Evolutionary conservation across 2,329 filamentous ascomycete genomes (phyloP).

Genomic region (Pseudogymnoascus sp.): DNA sequence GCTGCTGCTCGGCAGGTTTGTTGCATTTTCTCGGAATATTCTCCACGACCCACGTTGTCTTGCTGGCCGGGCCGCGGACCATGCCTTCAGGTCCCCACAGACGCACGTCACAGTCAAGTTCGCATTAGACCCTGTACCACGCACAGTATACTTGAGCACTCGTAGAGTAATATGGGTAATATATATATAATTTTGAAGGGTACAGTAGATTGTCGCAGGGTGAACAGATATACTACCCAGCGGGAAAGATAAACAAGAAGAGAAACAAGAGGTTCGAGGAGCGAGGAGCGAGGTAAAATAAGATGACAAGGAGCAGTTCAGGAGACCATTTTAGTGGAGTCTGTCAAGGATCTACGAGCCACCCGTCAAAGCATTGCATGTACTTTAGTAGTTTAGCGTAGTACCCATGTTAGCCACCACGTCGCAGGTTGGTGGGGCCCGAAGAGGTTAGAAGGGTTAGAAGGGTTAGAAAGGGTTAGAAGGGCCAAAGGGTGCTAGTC

Average conservation of each 20-base stretch:
- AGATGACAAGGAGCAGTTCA: constrained; percentile 8
- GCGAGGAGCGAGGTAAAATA: not conserved
- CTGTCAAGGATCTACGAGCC: not conserved
- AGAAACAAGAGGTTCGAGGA: not conserved
- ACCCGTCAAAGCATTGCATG: constrained; percentile 1
- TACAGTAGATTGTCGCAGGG: not conserved
- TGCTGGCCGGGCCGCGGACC: constrained; percentile 4
- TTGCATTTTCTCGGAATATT: not conserved
- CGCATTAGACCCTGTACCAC: not conserved
- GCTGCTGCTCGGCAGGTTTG: not conserved
- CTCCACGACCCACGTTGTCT: constrained; percentile 5
- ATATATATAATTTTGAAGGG: not conserved
- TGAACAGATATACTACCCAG: not conserved
- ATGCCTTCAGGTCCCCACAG: not conserved
- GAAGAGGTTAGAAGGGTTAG: not conserved
- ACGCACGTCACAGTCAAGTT: not conserved
- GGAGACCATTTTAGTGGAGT: constrained; percentile 6
- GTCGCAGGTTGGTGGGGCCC: constrained; percentile 1
- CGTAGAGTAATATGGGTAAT: not conserved
- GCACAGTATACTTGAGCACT: not conserved
- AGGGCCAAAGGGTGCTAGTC: not conserved
- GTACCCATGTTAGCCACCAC: not conserved
- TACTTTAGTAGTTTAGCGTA: not conserved
- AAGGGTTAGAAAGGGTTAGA: not conserved
- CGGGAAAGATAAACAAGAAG: not conserved